These are phyloP conservation scores for Sophora flavescens DNA, from an alignment of 306 rosid genomes.

Conservation along the genomic window DNA sequence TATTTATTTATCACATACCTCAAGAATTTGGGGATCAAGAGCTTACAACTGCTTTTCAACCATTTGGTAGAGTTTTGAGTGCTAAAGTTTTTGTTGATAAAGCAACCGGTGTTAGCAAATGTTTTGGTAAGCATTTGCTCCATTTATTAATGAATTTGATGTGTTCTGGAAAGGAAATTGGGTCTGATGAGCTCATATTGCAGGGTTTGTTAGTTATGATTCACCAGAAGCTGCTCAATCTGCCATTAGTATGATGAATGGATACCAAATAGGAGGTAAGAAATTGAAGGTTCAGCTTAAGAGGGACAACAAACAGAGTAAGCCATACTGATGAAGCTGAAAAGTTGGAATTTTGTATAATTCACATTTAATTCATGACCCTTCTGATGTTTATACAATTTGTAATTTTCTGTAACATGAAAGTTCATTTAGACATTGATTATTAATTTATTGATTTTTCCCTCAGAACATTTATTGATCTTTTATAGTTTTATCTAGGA, in stretches of 20 bases:
- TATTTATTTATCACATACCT: constrained; percentile 98
- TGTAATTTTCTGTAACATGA: constrained; percentile 84
- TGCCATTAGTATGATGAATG: constrained; percentile 91
- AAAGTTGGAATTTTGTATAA: constrained; percentile 56
- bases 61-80: constrained; percentile 91
- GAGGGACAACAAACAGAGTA: constrained; percentile 91
- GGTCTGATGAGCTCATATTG: constrained; percentile 49
- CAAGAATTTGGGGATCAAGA: constrained; percentile 96
- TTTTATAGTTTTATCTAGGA: constrained; percentile 53
- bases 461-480: constrained; percentile 57
- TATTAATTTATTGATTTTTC: constrained; percentile 94
- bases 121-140: constrained; percentile 79
- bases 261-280: constrained; percentile 91
- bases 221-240: constrained; percentile 87
- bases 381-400: constrained; percentile 68
- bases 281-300: constrained; percentile 98
- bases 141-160: constrained; percentile 35
- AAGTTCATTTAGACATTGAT: constrained; percentile 76
- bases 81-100: constrained; percentile 98
- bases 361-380: constrained; percentile 74
- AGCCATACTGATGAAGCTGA: constrained; percentile 75
- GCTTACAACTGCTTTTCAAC: constrained; percentile 86
- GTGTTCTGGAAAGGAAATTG: constrained; percentile 33
- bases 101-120: constrained; percentile 98
- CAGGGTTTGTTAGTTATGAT: constrained; percentile 99